Evolutionary conservation across 768 basidiomycete species (phyloP).

Genomic region (Termitomyces sp.): DNA sequence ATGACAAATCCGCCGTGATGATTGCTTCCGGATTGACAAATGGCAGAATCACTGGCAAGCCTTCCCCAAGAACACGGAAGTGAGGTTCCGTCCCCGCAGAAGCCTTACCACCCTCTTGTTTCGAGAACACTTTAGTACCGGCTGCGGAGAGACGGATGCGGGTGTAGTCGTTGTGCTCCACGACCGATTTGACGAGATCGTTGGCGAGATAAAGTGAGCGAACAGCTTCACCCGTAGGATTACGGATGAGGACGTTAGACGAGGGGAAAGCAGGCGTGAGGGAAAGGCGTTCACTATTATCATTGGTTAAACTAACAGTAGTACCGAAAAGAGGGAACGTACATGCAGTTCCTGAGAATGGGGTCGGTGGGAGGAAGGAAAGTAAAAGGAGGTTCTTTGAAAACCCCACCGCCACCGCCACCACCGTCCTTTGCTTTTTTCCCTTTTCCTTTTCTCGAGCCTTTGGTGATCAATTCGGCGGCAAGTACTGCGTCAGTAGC

Average conservation of each 20-base stretch:
- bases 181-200: conserved; percentile 73
- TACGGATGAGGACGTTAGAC: conserved; percentile 79
- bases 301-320: neutral
- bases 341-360: conserved; percentile 70
- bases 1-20: conserved; percentile 46
- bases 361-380: conserved; percentile 70
- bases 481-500: neutral
- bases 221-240: conserved; percentile 62
- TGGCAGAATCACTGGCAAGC: conserved; percentile 78
- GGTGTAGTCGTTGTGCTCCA: conserved; percentile 76
- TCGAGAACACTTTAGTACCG: conserved; percentile 91
- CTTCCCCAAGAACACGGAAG: conserved; percentile 81
- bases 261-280: conserved; percentile 68
- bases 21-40: conserved; percentile 65
- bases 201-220: conserved; percentile 89
- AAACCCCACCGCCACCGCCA: conserved; percentile 35
- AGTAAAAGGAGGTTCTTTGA: conserved; percentile 91
- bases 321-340: conserved; percentile 22
- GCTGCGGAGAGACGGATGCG: conserved; percentile 83
- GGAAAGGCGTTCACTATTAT: conserved; percentile 60
- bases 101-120: conserved; percentile 74
- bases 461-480: neutral
- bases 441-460: conserved; percentile 12
- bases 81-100: conserved; percentile 34
- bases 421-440: conserved; percentile 16